phyloP scores from a whole-genome alignment of 371 early-diverging fungal species.

The Polyrhizophydium stewartii region DNA sequence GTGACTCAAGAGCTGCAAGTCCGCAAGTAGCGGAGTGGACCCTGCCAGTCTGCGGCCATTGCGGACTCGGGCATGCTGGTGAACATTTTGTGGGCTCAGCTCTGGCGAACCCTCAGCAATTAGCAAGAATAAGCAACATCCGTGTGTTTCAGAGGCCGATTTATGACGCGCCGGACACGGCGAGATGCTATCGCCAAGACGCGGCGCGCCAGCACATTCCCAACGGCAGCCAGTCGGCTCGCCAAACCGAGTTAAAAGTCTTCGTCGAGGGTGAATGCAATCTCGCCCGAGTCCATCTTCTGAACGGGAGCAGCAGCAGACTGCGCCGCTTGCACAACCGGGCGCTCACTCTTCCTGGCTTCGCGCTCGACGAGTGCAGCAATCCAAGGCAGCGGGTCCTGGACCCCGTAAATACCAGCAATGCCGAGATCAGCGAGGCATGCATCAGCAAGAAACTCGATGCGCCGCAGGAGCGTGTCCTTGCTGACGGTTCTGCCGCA shows the following conservation, averaged over 20 bases:
- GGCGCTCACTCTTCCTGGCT: not conserved
- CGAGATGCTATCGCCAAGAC: too few species aligned
- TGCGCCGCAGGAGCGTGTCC: conserved; percentile 3
- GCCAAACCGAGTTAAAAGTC: not conserved
- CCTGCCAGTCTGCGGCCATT: too few species aligned
- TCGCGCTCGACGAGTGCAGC: not conserved
- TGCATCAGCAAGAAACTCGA: conserved; percentile 1
- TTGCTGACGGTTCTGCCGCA: not conserved
- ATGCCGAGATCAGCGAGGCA: not conserved
- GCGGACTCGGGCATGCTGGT: too few species aligned
- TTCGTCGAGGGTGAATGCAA: not conserved
- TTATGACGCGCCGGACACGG: too few species aligned
- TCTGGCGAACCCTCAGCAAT: too few species aligned
- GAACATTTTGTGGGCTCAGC: too few species aligned
- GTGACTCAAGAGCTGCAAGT: conserved; percentile 5
- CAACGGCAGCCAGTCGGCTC: too few species aligned
- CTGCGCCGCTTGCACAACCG: not conserved
- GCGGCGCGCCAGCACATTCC: too few species aligned
- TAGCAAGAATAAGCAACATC: too few species aligned
- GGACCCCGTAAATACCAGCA: not conserved
- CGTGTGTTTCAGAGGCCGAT: too few species aligned
- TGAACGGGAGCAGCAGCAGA: not conserved
- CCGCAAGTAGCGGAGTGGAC: too few species aligned
- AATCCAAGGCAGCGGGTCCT: not conserved
- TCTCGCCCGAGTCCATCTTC: not conserved